Conservation (phyloP, 306 rosid species). For the Cotoneaster glaucophyllus region DNA sequence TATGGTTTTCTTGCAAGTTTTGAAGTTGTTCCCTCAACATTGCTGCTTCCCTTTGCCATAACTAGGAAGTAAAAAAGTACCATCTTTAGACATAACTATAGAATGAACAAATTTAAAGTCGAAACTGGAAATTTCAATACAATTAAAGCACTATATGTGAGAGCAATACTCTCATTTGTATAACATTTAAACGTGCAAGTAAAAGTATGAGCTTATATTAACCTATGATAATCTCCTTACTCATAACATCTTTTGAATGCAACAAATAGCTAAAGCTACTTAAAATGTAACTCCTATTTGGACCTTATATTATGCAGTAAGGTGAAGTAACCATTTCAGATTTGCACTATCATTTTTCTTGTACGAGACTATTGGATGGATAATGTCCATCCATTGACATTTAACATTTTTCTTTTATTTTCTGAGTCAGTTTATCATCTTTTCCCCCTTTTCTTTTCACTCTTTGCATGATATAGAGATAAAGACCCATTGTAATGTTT, state of each 20-base stretch:
- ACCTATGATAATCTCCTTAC: neutral
- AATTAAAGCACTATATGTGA: neutral
- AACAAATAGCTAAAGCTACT: neutral
- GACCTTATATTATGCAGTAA: neutral
- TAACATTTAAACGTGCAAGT: neutral
- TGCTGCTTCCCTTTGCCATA: constrained; percentile 90
- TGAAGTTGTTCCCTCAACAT: constrained; percentile 75
- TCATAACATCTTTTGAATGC: neutral
- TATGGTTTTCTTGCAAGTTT: constrained; percentile 66
- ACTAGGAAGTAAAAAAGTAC: constrained; percentile 35
- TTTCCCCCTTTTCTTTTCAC: neutral
- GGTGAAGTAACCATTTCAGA: neutral
- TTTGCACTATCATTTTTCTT: neutral
- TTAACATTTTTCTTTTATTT: neutral
- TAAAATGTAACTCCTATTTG: neutral
- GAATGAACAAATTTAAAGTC: neutral
- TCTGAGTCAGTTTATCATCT: neutral
- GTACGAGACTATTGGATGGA: neutral
- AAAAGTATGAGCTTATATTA: neutral
- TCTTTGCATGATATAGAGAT: neutral
- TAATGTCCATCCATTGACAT: neutral
- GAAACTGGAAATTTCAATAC: neutral
- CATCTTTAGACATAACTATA: constrained; percentile 4
- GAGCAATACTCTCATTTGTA: neutral
- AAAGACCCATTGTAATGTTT: neutral